Evolutionary conservation across 495 filamentous ascomycete genomes (phyloP).

Genomic region (Astrocystis sublimbata): DNA sequence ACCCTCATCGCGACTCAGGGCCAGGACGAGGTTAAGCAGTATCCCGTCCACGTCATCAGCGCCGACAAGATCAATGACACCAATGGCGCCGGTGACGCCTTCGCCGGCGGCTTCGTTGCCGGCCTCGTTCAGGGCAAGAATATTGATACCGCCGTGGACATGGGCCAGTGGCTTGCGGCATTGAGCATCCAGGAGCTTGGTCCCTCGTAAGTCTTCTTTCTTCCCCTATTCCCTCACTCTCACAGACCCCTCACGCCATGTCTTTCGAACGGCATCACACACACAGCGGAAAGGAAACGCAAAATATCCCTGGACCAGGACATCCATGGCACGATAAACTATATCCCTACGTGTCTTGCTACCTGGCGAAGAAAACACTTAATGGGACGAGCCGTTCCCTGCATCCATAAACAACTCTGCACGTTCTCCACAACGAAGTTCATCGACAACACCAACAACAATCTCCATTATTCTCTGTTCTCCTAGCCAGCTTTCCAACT

Average conservation of each 20-base stretch:
- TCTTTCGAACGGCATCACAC: background rate
- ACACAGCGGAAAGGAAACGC: background rate
- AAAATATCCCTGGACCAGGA: background rate
- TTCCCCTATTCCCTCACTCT: background rate
- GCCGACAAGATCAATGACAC: slow-evolving; percentile 84
- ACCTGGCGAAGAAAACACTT: slow-evolving; percentile 10
- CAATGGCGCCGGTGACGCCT: slow-evolving; percentile 96
- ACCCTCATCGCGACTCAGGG: slow-evolving; percentile 78
- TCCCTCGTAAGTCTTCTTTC: slow-evolving; percentile 73
- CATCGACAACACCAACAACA: background rate
- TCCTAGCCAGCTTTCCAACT: background rate
- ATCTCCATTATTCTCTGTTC: background rate
- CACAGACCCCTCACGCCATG: background rate
- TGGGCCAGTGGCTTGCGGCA: slow-evolving; percentile 93
- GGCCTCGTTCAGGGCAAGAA: slow-evolving; percentile 82
- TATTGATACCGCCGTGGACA: slow-evolving; percentile 73
- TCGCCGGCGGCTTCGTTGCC: slow-evolving; percentile 89
- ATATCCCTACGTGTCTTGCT: slow-evolving; percentile 15
- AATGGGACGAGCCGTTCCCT: background rate
- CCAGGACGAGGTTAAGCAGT: slow-evolving; percentile 70
- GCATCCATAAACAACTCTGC: slow-evolving; percentile 6
- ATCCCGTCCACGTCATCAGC: slow-evolving; percentile 74
- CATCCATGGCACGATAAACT: background rate
- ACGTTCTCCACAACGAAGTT: no score
- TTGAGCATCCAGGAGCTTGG: slow-evolving; percentile 91